phyloP scores from a whole-genome alignment of 768 basidiomycete genomes.

The Neoboletus subvelutipes region DNA sequence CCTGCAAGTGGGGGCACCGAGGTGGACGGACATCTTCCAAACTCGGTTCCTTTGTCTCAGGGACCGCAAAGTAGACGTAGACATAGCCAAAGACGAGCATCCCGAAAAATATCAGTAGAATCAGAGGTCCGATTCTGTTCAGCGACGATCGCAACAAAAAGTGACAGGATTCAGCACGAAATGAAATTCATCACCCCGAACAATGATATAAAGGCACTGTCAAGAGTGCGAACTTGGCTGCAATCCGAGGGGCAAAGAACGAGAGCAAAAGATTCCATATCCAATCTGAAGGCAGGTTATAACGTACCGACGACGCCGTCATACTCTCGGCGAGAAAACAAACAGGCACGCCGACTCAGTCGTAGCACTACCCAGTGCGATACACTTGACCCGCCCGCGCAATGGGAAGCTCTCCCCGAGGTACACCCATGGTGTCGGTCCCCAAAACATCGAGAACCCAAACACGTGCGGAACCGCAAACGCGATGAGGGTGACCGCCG shows the following conservation, averaged over 20 bases:
- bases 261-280: constrained; percentile 73
- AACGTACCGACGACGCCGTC: background rate
- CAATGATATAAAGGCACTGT: background rate
- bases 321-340: background rate
- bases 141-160: background rate
- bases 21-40: constrained; percentile 57
- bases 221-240: constrained; percentile 39
- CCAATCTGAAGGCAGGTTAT: constrained; percentile 44
- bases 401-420: constrained; percentile 82
- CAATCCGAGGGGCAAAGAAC: constrained; percentile 71
- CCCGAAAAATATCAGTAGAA: constrained; percentile 77
- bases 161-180: background rate
- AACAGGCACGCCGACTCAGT: constrained; percentile 29
- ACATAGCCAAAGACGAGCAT: constrained; percentile 68
- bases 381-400: constrained; percentile 71
- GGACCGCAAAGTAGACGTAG: constrained; percentile 78
- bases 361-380: constrained; percentile 65
- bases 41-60: constrained; percentile 76
- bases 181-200: background rate
- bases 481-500: constrained; percentile 56
- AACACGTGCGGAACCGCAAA: constrained; percentile 76
- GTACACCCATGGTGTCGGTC: constrained; percentile 73
- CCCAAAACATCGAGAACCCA: constrained; percentile 73
- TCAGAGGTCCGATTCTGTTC: constrained; percentile 64
- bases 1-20: background rate